phyloP scores from a whole-genome alignment of 805 yeast genomes.

The Jamesozyma rosinii region DNA sequence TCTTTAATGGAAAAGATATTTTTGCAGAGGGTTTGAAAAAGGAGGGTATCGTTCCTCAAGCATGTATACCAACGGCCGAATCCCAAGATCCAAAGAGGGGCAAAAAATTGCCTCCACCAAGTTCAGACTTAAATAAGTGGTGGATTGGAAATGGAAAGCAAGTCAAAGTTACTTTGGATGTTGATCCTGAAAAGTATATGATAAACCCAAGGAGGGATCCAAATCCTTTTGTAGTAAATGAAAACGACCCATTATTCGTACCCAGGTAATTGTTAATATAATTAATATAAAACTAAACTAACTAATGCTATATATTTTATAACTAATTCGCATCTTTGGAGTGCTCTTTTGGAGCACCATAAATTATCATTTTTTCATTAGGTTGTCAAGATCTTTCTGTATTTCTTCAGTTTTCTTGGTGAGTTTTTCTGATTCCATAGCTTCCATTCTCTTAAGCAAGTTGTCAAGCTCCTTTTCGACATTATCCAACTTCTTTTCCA shows the following conservation, averaged over 20 bases:
- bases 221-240: conserved; percentile 60
- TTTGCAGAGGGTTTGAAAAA: conserved; percentile 8
- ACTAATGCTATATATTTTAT: not conserved
- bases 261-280: conserved; percentile 1
- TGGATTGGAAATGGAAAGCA: conserved; percentile 77
- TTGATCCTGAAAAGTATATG: conserved; percentile 33
- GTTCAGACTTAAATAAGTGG: conserved; percentile 77
- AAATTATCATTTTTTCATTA: not conserved
- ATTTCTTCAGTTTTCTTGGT: not conserved
- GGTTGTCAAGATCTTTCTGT: not conserved
- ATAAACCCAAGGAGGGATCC: conserved; percentile 61
- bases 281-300: too few species aligned
- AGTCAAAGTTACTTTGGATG: conserved; percentile 53
- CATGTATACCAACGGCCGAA: not conserved
- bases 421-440: not conserved
- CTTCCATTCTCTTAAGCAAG: conserved; percentile 6
- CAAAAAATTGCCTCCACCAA: conserved; percentile 69
- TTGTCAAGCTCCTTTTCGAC: conserved; percentile 41
- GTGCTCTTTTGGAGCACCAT: not conserved
- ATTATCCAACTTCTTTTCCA: conserved; percentile 56
- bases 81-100: conserved; percentile 14
- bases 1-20: conserved; percentile 31
- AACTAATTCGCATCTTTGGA: not conserved
- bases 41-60: conserved; percentile 5
- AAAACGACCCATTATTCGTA: conserved; percentile 36